phyloP scores from a whole-genome alignment of 2,329 filamentous ascomycete species.

The Exophiala lecanii-corni region DNA sequence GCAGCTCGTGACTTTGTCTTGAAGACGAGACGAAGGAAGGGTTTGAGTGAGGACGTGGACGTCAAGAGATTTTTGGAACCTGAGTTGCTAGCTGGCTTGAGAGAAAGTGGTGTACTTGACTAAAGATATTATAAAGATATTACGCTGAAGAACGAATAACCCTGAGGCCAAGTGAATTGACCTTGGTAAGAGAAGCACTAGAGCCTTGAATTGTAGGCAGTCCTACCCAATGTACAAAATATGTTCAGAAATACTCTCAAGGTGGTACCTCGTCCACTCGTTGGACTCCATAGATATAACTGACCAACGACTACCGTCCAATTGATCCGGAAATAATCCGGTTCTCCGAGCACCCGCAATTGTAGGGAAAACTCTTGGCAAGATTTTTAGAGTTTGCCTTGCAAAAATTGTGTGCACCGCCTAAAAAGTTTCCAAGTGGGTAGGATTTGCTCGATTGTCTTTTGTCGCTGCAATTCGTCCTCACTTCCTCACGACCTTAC shows the following conservation, averaged over 20 bases:
- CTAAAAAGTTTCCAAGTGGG: conserved; percentile 2
- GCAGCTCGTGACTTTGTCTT: conserved; percentile 94
- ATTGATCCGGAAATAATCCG: too few species aligned
- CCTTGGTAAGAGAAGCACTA: too few species aligned
- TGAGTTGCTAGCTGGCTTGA: conserved; percentile 81
- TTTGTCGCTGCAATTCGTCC: neutral
- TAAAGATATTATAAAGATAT: conserved; percentile 12
- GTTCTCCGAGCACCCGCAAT: too few species aligned
- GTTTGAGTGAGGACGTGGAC: conserved; percentile 88
- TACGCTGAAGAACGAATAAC: too few species aligned
- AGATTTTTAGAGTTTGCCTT: neutral
- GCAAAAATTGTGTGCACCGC: neutral
- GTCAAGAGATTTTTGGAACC: conserved; percentile 96
- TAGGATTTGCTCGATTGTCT: neutral
- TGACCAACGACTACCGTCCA: too few species aligned
- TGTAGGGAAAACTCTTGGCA: conserved; percentile 2
- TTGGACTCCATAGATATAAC: neutral
- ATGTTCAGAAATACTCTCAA: too few species aligned
- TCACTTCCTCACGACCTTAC: neutral
- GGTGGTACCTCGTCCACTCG: too few species aligned
- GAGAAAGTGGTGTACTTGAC: conserved; percentile 83
- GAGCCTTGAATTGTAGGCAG: too few species aligned
- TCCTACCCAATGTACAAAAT: too few species aligned
- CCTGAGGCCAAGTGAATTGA: too few species aligned
- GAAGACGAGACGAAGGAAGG: conserved; percentile 91